Evolutionary conservation across 768 basidiomycete species (phyloP).

Genomic region (Mycena crocata): DNA sequence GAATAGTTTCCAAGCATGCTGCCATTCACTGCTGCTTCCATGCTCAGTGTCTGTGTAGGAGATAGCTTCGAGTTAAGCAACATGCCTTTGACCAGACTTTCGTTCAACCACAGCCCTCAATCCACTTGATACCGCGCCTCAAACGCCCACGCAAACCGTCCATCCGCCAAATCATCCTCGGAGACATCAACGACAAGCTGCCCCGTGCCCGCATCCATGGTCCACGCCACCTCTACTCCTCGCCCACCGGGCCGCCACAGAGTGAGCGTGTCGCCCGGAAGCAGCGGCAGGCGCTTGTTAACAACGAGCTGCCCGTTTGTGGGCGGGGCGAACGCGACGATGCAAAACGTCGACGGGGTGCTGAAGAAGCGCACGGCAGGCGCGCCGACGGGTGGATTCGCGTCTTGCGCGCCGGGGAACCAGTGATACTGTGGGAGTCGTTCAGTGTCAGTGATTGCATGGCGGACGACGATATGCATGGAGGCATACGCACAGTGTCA

Average conservation of each 20-base stretch:
- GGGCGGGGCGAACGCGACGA: slow-evolving; percentile 57
- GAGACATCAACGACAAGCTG: slow-evolving; percentile 2
- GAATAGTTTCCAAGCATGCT: no score
- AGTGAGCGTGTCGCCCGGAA: slow-evolving; percentile 53
- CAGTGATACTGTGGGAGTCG: slow-evolving; percentile 52
- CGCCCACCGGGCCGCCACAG: slow-evolving; percentile 47
- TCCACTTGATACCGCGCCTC: slow-evolving; percentile 2
- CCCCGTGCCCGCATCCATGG: background rate
- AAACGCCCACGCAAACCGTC: slow-evolving; percentile 18
- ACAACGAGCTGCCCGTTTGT: slow-evolving; percentile 47
- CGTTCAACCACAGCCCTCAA: background rate
- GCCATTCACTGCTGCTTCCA: no score
- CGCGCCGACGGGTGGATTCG: slow-evolving; percentile 34
- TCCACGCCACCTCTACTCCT: slow-evolving; percentile 1
- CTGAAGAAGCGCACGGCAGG: slow-evolving; percentile 58
- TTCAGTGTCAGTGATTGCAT: background rate
- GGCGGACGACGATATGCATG: background rate
- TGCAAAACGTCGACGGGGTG: slow-evolving; percentile 62
- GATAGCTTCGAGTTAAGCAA: no score
- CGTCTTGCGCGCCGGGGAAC: slow-evolving; percentile 58
- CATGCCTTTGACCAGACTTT: no score
- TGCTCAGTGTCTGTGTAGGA: no score
- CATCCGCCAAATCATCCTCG: background rate
- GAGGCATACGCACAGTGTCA: slow-evolving; percentile 52
- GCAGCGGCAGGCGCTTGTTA: slow-evolving; percentile 54